Evolutionary conservation across 768 basidiomycete species (phyloP).

Genomic region (Floccularia luteovirens): DNA sequence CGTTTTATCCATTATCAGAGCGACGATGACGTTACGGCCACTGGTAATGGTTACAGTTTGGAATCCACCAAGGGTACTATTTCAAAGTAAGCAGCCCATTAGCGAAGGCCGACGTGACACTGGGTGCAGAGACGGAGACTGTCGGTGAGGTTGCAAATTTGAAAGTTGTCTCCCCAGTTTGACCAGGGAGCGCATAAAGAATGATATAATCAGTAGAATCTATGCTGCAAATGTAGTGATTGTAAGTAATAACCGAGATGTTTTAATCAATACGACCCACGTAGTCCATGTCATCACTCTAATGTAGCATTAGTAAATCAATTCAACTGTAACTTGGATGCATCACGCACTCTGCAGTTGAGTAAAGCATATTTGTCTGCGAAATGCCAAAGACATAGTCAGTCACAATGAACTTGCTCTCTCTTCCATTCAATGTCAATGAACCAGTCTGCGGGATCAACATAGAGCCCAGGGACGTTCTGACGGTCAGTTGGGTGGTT

Average conservation of each 20-base stretch:
- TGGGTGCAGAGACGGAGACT: constrained; percentile 18
- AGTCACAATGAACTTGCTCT: constrained; percentile 42
- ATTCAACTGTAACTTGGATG: not conserved
- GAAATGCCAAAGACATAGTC: constrained; percentile 36
- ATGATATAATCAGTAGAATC: constrained; percentile 33
- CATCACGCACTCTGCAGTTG: constrained; percentile 34
- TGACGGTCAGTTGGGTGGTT: constrained; percentile 32
- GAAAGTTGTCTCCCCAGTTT: constrained; percentile 37
- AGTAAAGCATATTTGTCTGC: constrained; percentile 29
- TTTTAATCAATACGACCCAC: constrained; percentile 15
- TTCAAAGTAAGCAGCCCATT: constrained; percentile 32
- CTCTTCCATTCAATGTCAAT: constrained; percentile 36
- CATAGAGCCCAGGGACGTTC: constrained; percentile 31
- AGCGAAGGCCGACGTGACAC: constrained; percentile 20
- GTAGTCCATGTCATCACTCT: constrained; percentile 52
- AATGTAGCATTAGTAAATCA: constrained; percentile 18
- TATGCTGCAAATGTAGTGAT: constrained; percentile 19
- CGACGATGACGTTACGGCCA: constrained; percentile 17
- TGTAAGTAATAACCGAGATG: not conserved
- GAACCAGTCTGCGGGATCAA: constrained; percentile 28
- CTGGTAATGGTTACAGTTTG: constrained; percentile 25
- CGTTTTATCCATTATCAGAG: constrained; percentile 34
- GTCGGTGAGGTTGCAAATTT: constrained; percentile 20
- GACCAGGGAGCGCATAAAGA: constrained; percentile 30
- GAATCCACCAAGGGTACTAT: constrained; percentile 23